These are phyloP conservation scores for Tolypocladium paradoxum DNA, from an alignment of 2,329 filamentous ascomycete genomes.

Conservation along the genomic window DNA sequence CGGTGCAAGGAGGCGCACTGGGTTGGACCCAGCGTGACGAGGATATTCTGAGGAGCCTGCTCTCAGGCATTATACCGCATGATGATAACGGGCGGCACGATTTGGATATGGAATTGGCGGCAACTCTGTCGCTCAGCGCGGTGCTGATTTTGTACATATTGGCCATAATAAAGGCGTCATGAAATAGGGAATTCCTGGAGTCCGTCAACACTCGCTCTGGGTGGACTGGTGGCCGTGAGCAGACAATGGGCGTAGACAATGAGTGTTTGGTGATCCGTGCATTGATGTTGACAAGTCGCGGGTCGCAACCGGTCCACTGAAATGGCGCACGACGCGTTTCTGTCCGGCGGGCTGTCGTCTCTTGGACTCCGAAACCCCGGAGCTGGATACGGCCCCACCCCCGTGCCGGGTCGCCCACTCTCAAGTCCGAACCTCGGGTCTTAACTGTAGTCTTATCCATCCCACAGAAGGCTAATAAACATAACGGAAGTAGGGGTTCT, in stretches of 20 bases:
- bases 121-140: background rate
- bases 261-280: no score
- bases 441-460: background rate
- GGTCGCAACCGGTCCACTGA: no score
- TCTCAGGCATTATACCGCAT: no score
- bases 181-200: background rate
- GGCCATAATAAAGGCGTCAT: background rate
- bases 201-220: background rate
- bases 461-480: conserved; percentile 16
- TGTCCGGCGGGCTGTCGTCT: no score
- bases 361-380: no score
- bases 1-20: background rate
- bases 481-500: conserved; percentile 59
- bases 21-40: background rate
- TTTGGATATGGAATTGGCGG: background rate
- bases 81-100: background rate
- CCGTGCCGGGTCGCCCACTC: no score
- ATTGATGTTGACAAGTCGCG: no score
- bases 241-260: no score
- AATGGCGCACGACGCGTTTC: no score
- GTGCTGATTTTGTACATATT: background rate
- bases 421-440: background rate
- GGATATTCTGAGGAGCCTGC: background rate
- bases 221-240: no score
- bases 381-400: no score